Conservation (phyloP, 169 alveolate species). For the Theileria orientalis region DNA sequence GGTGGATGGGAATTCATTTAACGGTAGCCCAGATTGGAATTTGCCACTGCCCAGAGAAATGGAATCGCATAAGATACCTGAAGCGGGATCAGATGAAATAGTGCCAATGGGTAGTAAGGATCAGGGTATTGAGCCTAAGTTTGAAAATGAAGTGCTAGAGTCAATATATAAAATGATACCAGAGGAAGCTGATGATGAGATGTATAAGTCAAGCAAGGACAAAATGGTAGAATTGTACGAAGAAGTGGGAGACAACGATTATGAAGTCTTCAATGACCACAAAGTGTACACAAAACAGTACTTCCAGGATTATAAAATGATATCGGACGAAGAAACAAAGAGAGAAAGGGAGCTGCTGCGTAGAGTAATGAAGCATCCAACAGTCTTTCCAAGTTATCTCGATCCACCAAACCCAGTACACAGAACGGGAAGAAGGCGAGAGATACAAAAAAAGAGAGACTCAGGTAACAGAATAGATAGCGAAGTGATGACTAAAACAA, state of each 20-base stretch:
- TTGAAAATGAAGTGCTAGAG: constrained; percentile 30
- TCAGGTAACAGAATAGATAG: constrained; percentile 45
- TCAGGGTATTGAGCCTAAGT: constrained; percentile 13
- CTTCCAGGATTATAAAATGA: constrained; percentile 27
- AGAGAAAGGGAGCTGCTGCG: constrained; percentile 40
- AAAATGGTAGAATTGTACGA: constrained; percentile 43
- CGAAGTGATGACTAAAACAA: neutral
- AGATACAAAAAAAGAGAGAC: constrained; percentile 66
- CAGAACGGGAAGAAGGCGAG: constrained; percentile 77
- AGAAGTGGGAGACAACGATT: constrained; percentile 59
- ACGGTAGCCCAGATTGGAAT: constrained; percentile 48
- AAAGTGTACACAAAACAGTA: constrained; percentile 31
- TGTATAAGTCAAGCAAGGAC: constrained; percentile 1
- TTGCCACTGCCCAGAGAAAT: constrained; percentile 46
- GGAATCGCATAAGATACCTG: constrained; percentile 43
- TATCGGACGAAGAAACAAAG: constrained; percentile 13
- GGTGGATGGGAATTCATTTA: constrained; percentile 57
- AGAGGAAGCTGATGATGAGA: neutral
- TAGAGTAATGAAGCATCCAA: constrained; percentile 50
- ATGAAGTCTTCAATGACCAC: constrained; percentile 9
- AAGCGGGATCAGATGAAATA: constrained; percentile 26
- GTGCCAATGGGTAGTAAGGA: constrained; percentile 23
- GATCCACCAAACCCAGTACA: constrained; percentile 73
- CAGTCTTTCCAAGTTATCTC: constrained; percentile 67
- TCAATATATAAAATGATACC: constrained; percentile 41